Evolutionary conservation across 768 basidiomycete species (phyloP).

Genomic region (Naganishia randhawae): DNA sequence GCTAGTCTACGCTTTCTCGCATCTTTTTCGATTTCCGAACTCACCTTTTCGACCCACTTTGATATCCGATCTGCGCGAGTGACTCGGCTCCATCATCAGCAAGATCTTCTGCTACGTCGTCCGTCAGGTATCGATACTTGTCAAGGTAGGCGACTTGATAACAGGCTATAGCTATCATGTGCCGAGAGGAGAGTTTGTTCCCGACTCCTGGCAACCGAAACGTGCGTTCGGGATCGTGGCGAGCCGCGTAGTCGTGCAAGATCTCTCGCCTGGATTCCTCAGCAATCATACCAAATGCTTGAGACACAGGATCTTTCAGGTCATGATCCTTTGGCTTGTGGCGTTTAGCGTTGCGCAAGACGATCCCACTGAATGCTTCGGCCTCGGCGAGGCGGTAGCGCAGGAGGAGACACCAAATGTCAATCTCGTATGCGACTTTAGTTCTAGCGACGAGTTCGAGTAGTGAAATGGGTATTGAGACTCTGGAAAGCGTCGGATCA

Average conservation of each 20-base stretch:
- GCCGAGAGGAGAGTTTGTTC: conserved; percentile 30
- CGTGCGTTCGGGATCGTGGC: conserved; percentile 27
- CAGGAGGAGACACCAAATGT: conserved; percentile 40
- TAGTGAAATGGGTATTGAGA: conserved; percentile 31
- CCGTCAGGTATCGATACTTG: conserved; percentile 37
- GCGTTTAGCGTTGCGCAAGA: conserved; percentile 40
- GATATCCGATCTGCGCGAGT: conserved; percentile 28
- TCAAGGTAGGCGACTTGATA: conserved; percentile 46
- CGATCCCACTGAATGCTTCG: conserved; percentile 46
- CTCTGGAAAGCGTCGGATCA: conserved; percentile 35
- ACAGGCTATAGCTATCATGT: conserved; percentile 44
- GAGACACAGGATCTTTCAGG: conserved; percentile 45
- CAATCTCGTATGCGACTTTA: conserved; percentile 42
- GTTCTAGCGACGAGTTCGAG: conserved; percentile 36
- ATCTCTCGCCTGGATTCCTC: conserved; percentile 32
- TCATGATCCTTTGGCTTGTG: conserved; percentile 45
- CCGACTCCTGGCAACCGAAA: conserved; percentile 28
- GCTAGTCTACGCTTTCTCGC: too few relatives aligned
- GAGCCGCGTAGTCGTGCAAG: neutral
- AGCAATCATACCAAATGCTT: conserved; percentile 39
- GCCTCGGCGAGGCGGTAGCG: conserved; percentile 46
- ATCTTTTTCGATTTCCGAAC: too few relatives aligned
- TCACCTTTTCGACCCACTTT: conserved; percentile 4
- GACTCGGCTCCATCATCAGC: conserved; percentile 30
- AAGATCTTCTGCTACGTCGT: conserved; percentile 21